These are phyloP conservation scores for Ceratorhiza oryzae-sativae DNA, from an alignment of 1,284 basidiomycete genomes.

Conservation along the genomic window DNA sequence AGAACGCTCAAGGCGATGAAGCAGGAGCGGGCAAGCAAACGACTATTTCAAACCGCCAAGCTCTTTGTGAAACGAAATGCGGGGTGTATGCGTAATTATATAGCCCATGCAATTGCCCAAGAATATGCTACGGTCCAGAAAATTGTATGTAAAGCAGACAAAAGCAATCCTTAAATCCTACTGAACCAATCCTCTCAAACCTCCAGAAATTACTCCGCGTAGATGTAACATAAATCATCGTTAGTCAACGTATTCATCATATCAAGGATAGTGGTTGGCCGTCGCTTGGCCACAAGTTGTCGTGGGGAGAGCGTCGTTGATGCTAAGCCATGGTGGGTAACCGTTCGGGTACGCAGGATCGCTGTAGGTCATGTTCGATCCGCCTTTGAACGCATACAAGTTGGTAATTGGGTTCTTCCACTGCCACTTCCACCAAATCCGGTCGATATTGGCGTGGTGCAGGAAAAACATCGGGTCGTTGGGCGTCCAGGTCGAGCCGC, in stretches of 20 bases:
- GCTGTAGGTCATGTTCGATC: constrained; percentile 28
- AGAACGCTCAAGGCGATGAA: too few species aligned
- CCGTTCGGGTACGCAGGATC: constrained; percentile 31
- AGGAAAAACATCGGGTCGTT: constrained; percentile 38
- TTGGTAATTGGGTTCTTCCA: constrained; percentile 3
- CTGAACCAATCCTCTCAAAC: too few species aligned
- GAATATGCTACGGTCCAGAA: too few species aligned
- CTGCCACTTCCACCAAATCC: constrained; percentile 38
- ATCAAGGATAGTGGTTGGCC: background rate
- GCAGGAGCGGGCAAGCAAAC: too few species aligned
- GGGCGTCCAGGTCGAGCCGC: constrained; percentile 34
- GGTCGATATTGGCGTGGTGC: constrained; percentile 35
- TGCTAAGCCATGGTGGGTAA: constrained; percentile 29
- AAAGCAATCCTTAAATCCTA: too few species aligned
- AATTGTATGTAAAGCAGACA: too few species aligned
- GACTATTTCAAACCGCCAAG: too few species aligned
- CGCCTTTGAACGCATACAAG: constrained; percentile 23
- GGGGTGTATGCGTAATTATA: too few species aligned
- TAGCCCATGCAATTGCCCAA: too few species aligned
- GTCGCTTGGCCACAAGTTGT: background rate
- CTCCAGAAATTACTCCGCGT: too few species aligned
- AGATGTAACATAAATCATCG: constrained; percentile 5
- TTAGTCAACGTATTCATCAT: constrained; percentile 18
- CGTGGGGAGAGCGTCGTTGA: constrained; percentile 17
- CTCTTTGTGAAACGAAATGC: too few species aligned